Evolutionary conservation across 2,329 filamentous ascomycete genomes (phyloP).

Genomic region (Cladophialophora bantiana): DNA sequence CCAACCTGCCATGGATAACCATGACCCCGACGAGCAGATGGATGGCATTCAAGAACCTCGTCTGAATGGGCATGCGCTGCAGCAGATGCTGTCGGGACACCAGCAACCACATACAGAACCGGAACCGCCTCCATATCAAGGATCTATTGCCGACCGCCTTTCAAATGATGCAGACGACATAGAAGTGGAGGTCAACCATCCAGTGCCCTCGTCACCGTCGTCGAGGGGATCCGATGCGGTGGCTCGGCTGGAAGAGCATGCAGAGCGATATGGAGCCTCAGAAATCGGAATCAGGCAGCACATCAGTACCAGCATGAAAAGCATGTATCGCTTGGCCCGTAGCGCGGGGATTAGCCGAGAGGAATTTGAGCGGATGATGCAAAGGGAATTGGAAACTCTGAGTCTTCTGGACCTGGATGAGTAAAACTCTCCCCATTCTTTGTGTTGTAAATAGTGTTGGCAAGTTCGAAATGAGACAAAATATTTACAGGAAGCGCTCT

Average conservation of each 20-base stretch:
- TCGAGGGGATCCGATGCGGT: constrained; percentile 57
- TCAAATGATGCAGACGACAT: constrained; percentile 39
- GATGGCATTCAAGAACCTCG: constrained; percentile 58
- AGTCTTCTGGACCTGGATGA: constrained; percentile 58
- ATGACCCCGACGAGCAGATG: constrained; percentile 66
- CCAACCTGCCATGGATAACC: constrained; percentile 68
- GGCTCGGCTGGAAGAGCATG: constrained; percentile 62
- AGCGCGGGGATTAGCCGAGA: constrained; percentile 64
- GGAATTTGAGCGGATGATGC: constrained; percentile 67
- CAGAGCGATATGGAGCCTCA: constrained; percentile 59
- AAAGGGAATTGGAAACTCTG: constrained; percentile 65
- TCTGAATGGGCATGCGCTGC: constrained; percentile 60
- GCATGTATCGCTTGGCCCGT: constrained; percentile 66
- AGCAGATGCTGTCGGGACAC: constrained; percentile 50
- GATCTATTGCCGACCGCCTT: constrained; percentile 1
- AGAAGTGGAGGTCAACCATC: constrained; percentile 49
- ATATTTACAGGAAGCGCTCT: background rate
- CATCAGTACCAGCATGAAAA: constrained; percentile 69
- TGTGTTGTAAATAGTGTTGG: constrained; percentile 4
- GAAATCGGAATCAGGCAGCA: constrained; percentile 69
- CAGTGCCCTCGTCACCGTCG: constrained; percentile 53
- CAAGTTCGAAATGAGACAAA: background rate
- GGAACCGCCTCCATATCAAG: constrained; percentile 39
- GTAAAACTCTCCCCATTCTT: background rate
- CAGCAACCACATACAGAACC: constrained; percentile 41